phyloP scores from a whole-genome alignment of 2,329 filamentous ascomycete species.

The Sporothrix phasma region DNA sequence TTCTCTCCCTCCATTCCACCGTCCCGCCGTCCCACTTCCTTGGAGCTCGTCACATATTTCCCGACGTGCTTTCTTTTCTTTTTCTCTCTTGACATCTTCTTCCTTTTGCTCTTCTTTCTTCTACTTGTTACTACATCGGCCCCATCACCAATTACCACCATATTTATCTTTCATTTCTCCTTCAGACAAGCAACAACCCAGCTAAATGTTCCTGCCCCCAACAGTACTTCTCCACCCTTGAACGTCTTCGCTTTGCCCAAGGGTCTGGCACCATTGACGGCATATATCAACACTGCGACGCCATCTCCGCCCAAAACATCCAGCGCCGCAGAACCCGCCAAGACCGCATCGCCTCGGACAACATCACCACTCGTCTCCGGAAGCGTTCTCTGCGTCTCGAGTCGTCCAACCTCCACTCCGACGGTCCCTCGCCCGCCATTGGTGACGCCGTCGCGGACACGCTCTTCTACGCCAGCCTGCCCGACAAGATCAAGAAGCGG shows the following conservation, averaged over 20 bases:
- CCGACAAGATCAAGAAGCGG: slow-evolving; percentile 61
- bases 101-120: background rate
- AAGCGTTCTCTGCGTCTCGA: slow-evolving; percentile 22
- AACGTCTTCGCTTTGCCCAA: slow-evolving; percentile 57
- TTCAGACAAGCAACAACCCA: slow-evolving; percentile 13
- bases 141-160: too few species aligned
- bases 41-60: background rate
- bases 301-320: slow-evolving; percentile 25
- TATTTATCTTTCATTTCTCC: background rate
- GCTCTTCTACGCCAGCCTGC: slow-evolving; percentile 59
- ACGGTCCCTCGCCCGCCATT: slow-evolving; percentile 9
- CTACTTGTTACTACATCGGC: too few species aligned
- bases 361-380: slow-evolving; percentile 24
- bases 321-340: slow-evolving; percentile 25
- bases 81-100: background rate
- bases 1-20: slow-evolving; percentile 10
- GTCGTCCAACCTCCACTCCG: background rate
- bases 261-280: slow-evolving; percentile 26
- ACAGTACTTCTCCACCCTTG: slow-evolving; percentile 64
- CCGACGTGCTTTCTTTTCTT: background rate
- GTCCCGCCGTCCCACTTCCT: background rate
- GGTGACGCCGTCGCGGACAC: slow-evolving; percentile 38
- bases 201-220: slow-evolving; percentile 18
- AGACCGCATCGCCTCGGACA: slow-evolving; percentile 25
- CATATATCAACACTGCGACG: slow-evolving; percentile 30